Percentiles rank a stretch among this genome's conserved stretches.
These are phyloP conservation scores for Diophrys sp. DNA, from an alignment of 73 alveolate species.

Conservation along the genomic window DNA sequence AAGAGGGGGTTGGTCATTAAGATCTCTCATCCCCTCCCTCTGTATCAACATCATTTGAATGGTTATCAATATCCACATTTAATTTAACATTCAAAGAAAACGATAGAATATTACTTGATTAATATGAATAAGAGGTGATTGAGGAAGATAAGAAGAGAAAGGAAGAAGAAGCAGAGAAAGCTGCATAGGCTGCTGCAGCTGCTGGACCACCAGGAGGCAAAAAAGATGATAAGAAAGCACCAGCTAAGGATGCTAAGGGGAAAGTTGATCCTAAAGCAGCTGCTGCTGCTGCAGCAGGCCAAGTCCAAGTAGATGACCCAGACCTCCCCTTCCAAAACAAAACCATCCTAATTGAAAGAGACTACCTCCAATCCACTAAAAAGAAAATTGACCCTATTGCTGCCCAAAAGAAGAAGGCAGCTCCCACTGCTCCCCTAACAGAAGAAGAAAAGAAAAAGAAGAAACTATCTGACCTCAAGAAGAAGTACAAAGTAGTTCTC, in stretches of 20 bases:
- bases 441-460: background rate
- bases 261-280: background rate
- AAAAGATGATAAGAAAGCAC: background rate
- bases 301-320: background rate
- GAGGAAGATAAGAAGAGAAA: background rate
- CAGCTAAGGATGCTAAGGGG: too few species aligned
- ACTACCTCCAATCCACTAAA: background rate
- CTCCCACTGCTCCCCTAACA: background rate
- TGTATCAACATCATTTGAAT: too few species aligned
- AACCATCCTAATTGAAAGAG: background rate
- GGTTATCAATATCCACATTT: too few species aligned
- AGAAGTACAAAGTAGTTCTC: background rate
- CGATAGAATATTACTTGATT: background rate
- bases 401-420: background rate
- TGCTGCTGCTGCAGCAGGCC: background rate
- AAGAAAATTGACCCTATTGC: background rate
- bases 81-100: background rate
- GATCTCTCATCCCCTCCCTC: too few species aligned
- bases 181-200: background rate
- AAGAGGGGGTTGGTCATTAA: too few species aligned
- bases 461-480: background rate
- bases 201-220: background rate
- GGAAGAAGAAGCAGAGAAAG: background rate
- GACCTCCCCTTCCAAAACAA: background rate
- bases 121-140: background rate